Percentiles rank a stretch among this genome's conserved stretches.
Evolutionary conservation across 1,284 basidiomycete genomes (phyloP).

Genomic region (Butyriboletus appendiculatus): DNA sequence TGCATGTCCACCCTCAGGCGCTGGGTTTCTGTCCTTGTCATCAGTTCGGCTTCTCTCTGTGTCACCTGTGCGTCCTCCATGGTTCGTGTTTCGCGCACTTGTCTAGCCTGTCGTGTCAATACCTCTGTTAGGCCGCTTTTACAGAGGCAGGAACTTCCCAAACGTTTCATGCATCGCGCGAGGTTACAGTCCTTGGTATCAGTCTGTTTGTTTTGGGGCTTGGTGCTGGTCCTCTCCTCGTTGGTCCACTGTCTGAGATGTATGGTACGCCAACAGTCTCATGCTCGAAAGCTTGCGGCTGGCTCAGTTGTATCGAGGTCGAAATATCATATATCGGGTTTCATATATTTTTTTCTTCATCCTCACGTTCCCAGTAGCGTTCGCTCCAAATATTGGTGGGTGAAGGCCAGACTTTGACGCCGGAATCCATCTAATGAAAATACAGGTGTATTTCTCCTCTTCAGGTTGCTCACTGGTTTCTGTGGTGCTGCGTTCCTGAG

Average conservation of each 20-base stretch:
- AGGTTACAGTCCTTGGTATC: constrained; percentile 69
- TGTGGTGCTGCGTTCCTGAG: constrained; percentile 75
- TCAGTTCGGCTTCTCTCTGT: constrained; percentile 57
- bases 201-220: constrained; percentile 70
- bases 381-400: constrained; percentile 59
- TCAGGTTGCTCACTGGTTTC: constrained; percentile 56
- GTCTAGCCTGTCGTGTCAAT: not conserved
- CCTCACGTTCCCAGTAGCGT: constrained; percentile 67
- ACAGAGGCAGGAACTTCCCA: constrained; percentile 61
- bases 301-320: constrained; percentile 57
- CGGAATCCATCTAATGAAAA: not conserved
- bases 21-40: constrained; percentile 59
- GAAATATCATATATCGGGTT: constrained; percentile 51
- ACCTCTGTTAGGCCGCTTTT: constrained; percentile 54
- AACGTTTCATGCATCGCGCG: constrained; percentile 61
- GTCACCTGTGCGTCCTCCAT: constrained; percentile 74
- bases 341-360: constrained; percentile 53
- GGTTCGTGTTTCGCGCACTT: constrained; percentile 40
- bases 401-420: not conserved
- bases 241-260: constrained; percentile 52
- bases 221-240: constrained; percentile 46
- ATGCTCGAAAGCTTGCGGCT: constrained; percentile 29
- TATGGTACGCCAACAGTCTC: constrained; percentile 37
- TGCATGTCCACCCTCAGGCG: constrained; percentile 46
- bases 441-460: constrained; percentile 46